Conservation (phyloP, 2,329 filamentous ascomycete species). For the Claviceps paspali region DNA sequence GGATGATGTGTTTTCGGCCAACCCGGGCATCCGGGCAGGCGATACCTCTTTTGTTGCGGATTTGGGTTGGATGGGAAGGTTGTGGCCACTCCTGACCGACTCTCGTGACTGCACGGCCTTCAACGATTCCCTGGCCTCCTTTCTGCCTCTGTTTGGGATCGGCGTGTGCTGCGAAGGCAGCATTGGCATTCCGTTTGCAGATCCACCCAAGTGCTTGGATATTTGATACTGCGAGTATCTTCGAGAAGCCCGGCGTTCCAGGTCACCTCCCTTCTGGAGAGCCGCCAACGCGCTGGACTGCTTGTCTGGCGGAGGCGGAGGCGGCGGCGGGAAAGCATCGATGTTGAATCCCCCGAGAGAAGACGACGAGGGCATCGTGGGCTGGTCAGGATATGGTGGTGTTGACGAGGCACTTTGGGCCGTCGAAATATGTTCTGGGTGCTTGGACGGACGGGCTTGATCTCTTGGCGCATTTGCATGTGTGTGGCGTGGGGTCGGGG, state of each 20-base stretch:
- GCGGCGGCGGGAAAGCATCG: conserved; percentile 55
- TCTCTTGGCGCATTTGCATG: conserved; percentile 27
- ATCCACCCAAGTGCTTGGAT: conserved; percentile 75
- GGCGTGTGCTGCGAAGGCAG: conserved; percentile 72
- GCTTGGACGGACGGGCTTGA: conserved; percentile 32
- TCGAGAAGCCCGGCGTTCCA: conserved; percentile 82
- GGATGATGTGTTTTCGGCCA: conserved; percentile 42
- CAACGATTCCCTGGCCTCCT: conserved; percentile 71
- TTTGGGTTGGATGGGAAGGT: conserved; percentile 29
- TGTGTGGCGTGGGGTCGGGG: conserved; percentile 32
- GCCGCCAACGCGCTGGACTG: conserved; percentile 83
- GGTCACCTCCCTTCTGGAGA: conserved; percentile 76
- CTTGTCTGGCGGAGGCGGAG: conserved; percentile 53
- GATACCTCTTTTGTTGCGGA: conserved; percentile 36
- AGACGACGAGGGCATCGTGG: conserved; percentile 29
- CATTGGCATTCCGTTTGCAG: conserved; percentile 70
- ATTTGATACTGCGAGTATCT: conserved; percentile 96
- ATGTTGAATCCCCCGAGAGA: conserved; percentile 33
- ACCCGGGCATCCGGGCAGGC: conserved; percentile 43
- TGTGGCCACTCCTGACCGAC: conserved; percentile 33
- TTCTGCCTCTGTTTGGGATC: conserved; percentile 68
- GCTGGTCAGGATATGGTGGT: conserved; percentile 52
- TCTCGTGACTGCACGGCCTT: conserved; percentile 46
- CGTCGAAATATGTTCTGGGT: conserved; percentile 48
- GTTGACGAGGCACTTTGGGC: conserved; percentile 65